These are phyloP conservation scores for Melaleuca quinquenervia DNA, from an alignment of 345 rosid species.

Conservation along the genomic window DNA sequence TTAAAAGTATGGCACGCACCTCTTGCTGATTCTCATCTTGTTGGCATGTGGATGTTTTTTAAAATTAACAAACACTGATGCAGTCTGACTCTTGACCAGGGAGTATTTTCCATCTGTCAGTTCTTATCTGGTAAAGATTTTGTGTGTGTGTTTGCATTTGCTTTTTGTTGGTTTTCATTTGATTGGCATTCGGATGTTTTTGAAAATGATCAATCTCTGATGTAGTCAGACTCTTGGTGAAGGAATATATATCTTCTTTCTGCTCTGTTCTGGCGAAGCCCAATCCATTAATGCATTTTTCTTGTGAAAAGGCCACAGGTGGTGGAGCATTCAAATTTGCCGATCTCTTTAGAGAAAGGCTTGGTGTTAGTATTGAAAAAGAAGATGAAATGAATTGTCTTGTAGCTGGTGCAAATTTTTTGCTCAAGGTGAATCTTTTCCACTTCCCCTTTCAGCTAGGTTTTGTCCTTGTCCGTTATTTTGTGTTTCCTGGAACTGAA, in stretches of 20 bases:
- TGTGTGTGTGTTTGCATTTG: not conserved
- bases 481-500: not conserved
- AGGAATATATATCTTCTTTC: not conserved
- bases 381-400: constrained; percentile 99
- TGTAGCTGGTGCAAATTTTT: constrained; percentile 96
- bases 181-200: not conserved
- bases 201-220: not conserved
- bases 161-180: not conserved
- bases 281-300: constrained; percentile 14
- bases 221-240: not conserved
- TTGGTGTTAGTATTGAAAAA: constrained; percentile 90
- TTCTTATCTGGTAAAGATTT: not conserved
- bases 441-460: not conserved
- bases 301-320: constrained; percentile 84
- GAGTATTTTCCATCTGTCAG: not conserved
- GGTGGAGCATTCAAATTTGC: constrained; percentile 95
- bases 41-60: not conserved
- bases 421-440: constrained; percentile 62
- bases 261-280: not conserved
- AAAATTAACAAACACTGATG: not conserved
- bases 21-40: not conserved
- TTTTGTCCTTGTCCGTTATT: not conserved
- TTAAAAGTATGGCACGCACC: not conserved
- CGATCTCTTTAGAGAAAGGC: constrained; percentile 89
- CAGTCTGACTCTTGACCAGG: not conserved